Base-by-base conservation (phyloP, 2,329 filamentous ascomycete species). In the Amphichorda felina region DNA sequence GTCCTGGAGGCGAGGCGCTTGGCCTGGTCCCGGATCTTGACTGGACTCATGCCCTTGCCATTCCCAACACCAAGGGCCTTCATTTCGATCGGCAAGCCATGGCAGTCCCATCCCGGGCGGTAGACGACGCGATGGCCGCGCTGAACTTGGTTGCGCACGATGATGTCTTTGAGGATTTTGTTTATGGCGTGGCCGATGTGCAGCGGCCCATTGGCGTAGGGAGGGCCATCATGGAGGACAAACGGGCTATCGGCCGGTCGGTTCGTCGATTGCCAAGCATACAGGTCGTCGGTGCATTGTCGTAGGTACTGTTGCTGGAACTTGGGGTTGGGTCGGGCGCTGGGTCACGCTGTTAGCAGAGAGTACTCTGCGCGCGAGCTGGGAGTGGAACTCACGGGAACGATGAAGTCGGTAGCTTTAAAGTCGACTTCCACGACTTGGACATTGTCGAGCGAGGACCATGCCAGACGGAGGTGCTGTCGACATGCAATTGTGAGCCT, bases 121-220 rank as follows among this genome's bases (percentile, higher is more conserved):
- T 93, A 98, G 27, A 77, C 68, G 24, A 96, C 79, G 42, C 75
- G 70, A 49, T 47, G 48, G 47, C 69, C 91, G 50, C 80, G 72
- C 41, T 83, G 76, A 40, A 96, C 64, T 60, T 94, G 78, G 41
- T 81, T 77, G 28, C 91, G 75, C 46, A 87, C 70, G 41, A 94
- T 84, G 50, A 96, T 83, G 59, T 98, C 91, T 64, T 98, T 98
- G 40, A 94, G 68, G 46, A 96, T 81, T 62, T 98, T 98, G 60
- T 98, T 98, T 52, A 98, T 65, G 25, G 91, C 87, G 65, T 98
- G 91, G 3, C 91, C 91, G 41, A 93, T 77, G 51, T 98, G 91
- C 8, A 98, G 71, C 30, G 72, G 73, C 11, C 91, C 91, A 61
- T 98, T 98, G 43, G 91, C 91, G 55, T 96, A 98, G 0, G 91